Evolutionary conservation across 2,329 filamentous ascomycete genomes (phyloP), one percentile per base, ranked within the genome.

Genomic region (Pseudocercospora cruenta): DNA sequence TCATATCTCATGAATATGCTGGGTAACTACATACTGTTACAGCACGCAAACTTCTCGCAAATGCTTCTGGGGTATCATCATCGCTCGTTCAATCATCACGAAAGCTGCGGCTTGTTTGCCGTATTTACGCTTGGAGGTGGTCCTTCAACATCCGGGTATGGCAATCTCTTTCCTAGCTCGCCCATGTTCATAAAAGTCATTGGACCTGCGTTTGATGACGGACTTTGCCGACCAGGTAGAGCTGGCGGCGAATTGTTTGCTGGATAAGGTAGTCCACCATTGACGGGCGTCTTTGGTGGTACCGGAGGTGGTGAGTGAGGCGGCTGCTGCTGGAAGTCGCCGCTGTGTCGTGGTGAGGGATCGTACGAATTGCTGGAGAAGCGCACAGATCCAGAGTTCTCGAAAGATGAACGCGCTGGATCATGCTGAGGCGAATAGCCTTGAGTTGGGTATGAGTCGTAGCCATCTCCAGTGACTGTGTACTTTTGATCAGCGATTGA

Each of bases 81-180:
- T 31, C n/a, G 31, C 55, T 58, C 31, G 8, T 58, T 58, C 55
- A 58, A 39, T 69, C 66, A 58, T 54, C 60, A 60, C 60, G 58
- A 67, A 26, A 72, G 58, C 22, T 65, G 65, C 51, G 94, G 94
- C 78, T 97, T 97, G 71, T 90, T 88, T 53, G 91, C 89, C 85
- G 93, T 91, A 74, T 96, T 96, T 7, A 96, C 93, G 6, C 87
- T 83, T 2, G 94, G 94, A 19, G 94, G 94, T 28, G 91, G 90
- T 26, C 90, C 91, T 73, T 96, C 91, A 54, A 88, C 89, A 57
- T 92, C 80, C 0, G 94, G 94, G 77, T 97, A 97, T 0, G 93
- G 93, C 36, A 92, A 84, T 19, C 69, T 60, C 36, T 72, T 66
- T 14, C 75, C 73, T 33, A 76, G 58, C 14, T 72, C 73, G 8